These are phyloP conservation scores for Mycena latifolia DNA, from an alignment of 768 basidiomycete species.

Conservation along the genomic window DNA sequence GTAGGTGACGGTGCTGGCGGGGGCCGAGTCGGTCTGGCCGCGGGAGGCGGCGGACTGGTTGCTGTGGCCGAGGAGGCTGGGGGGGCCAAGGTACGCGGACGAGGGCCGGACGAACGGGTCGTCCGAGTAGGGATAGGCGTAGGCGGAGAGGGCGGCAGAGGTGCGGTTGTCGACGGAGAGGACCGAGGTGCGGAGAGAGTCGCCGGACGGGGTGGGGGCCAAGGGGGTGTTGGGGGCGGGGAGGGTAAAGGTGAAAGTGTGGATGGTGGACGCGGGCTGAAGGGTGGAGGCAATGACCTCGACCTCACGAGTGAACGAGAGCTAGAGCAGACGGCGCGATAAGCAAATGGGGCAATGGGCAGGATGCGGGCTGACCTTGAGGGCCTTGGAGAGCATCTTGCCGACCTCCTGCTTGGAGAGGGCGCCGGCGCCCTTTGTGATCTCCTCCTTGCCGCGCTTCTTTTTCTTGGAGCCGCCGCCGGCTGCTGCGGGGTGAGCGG, in stretches of 20 bases:
- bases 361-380: constrained; percentile 70
- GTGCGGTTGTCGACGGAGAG: constrained; percentile 73
- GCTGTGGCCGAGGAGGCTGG: constrained; percentile 70
- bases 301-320: constrained; percentile 92
- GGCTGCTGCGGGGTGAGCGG: constrained; percentile 46
- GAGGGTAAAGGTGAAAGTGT: constrained; percentile 91
- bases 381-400: constrained; percentile 91
- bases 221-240: constrained; percentile 82
- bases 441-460: constrained; percentile 74
- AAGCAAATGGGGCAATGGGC: not conserved
- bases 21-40: constrained; percentile 46
- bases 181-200: constrained; percentile 81
- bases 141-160: constrained; percentile 73
- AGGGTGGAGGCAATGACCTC: constrained; percentile 96
- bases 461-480: constrained; percentile 80
- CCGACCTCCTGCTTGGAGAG: constrained; percentile 89
- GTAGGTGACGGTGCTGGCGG: constrained; percentile 73
- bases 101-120: constrained; percentile 87
- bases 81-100: constrained; percentile 84
- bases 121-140: constrained; percentile 79
- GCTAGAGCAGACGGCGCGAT: constrained; percentile 60
- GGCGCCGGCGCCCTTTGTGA: constrained; percentile 82
- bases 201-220: constrained; percentile 79
- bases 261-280: constrained; percentile 92
- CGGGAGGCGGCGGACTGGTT: constrained; percentile 44